Evolutionary conservation across 768 basidiomycete species (phyloP).

Genomic region (Tulasnella sp.): DNA sequence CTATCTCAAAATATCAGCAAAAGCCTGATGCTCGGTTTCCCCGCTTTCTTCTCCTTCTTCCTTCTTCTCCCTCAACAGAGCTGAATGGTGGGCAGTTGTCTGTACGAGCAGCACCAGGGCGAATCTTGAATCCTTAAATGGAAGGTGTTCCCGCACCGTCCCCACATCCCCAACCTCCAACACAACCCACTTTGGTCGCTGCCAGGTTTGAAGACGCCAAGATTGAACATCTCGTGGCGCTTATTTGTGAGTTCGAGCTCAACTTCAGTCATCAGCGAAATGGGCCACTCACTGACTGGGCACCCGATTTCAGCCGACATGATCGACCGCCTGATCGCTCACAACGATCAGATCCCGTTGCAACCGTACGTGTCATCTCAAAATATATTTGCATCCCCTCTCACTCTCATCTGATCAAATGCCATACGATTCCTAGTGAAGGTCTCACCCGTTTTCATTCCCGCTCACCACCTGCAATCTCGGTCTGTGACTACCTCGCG

Average conservation of each 20-base stretch:
- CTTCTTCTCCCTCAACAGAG: background rate
- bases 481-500: slow-evolving; percentile 82
- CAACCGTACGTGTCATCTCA: slow-evolving; percentile 48
- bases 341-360: slow-evolving; percentile 93
- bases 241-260: slow-evolving; percentile 61
- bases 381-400: slow-evolving; percentile 8
- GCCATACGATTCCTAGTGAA: slow-evolving; percentile 42
- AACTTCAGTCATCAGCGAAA: slow-evolving; percentile 14
- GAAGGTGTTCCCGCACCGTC: background rate
- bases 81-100: slow-evolving; percentile 2
- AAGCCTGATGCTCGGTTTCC: background rate
- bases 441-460: slow-evolving; percentile 95
- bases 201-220: slow-evolving; percentile 73
- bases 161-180: slow-evolving; percentile 1
- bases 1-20: background rate
- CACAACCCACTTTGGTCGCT: slow-evolving; percentile 38
- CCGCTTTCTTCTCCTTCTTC: background rate
- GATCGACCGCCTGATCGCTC: slow-evolving; percentile 85
- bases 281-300: slow-evolving; percentile 20
- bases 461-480: slow-evolving; percentile 77
- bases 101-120: slow-evolving; percentile 2
- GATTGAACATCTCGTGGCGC: slow-evolving; percentile 71
- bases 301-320: slow-evolving; percentile 60
- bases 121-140: background rate
- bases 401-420: background rate